These are phyloP conservation scores for Nothophaeocryptopus gaeumannii DNA, from an alignment of 2,329 filamentous ascomycete species.

Conservation along the genomic window DNA sequence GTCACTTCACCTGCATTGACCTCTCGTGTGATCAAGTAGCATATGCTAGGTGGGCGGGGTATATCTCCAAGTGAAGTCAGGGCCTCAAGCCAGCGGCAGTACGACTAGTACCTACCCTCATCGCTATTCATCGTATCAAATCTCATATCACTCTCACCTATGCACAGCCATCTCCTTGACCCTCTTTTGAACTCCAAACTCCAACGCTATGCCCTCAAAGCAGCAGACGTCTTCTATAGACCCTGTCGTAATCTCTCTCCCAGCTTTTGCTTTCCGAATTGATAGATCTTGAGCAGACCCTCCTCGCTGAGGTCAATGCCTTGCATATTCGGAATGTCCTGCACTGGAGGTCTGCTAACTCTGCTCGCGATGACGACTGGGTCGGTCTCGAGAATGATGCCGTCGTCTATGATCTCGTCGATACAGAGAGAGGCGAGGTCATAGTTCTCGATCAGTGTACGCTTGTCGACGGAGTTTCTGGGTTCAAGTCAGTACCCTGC, in stretches of 20 bases:
- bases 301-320: constrained; percentile 95
- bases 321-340: constrained; percentile 84
- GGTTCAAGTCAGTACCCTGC: constrained; percentile 16
- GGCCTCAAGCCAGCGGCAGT: too few relatives aligned
- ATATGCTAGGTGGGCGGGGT: too few relatives aligned
- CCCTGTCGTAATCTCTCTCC: constrained; percentile 88
- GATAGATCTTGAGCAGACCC: constrained; percentile 88
- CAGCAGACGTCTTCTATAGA: constrained; percentile 47
- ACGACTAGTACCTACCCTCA: too few relatives aligned
- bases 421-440: constrained; percentile 90
- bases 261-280: constrained; percentile 88
- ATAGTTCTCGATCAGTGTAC: constrained; percentile 98
- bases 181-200: constrained; percentile 11
- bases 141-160: too few relatives aligned
- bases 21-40: too few relatives aligned
- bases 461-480: constrained; percentile 94
- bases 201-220: constrained; percentile 12
- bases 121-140: too few relatives aligned
- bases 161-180: too few relatives aligned
- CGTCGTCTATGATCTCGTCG: constrained; percentile 92
- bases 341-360: constrained; percentile 85
- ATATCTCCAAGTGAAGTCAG: too few relatives aligned
- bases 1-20: too few relatives aligned
- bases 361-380: constrained; percentile 89
- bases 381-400: constrained; percentile 95